These are phyloP conservation scores for Trichocomaceae sp. DNA, from an alignment of 2,329 filamentous ascomycete species.

Conservation along the genomic window DNA sequence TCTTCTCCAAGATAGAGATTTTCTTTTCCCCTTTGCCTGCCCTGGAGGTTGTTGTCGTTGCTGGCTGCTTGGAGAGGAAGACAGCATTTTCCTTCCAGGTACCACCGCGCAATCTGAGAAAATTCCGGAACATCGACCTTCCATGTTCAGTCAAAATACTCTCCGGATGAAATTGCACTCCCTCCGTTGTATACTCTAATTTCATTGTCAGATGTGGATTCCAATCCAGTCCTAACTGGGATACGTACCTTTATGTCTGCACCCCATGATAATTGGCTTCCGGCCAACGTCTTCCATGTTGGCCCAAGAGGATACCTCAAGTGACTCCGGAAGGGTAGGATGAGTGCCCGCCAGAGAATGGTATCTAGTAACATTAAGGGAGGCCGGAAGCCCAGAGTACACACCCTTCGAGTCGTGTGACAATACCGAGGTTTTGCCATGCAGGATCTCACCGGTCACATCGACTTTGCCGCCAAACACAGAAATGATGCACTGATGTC, in stretches of 20 bases:
- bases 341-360: constrained; percentile 93
- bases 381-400: constrained; percentile 72
- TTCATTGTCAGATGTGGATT: constrained; percentile 52
- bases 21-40: constrained; percentile 50
- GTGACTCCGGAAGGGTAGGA: constrained; percentile 71
- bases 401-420: constrained; percentile 88
- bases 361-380: constrained; percentile 84
- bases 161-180: constrained; percentile 96
- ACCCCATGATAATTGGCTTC: constrained; percentile 90
- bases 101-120: constrained; percentile 77
- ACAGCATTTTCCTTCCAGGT: constrained; percentile 78
- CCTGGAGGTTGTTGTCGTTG: constrained; percentile 13
- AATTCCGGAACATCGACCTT: constrained; percentile 85
- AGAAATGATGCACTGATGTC: constrained; percentile 95
- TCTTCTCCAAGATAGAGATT: constrained; percentile 80
- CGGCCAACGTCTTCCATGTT: constrained; percentile 53
- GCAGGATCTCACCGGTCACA: constrained; percentile 90
- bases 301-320: constrained; percentile 90
- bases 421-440: constrained; percentile 91
- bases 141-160: constrained; percentile 91
- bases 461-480: constrained; percentile 86
- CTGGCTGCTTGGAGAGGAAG: constrained; percentile 12
- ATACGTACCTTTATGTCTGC: constrained; percentile 65
- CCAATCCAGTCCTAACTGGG: neutral
- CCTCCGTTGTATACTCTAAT: constrained; percentile 57